These are phyloP conservation scores for Dactylellina sp. DNA, from an alignment of 2,329 filamentous ascomycete species.

Conservation along the genomic window DNA sequence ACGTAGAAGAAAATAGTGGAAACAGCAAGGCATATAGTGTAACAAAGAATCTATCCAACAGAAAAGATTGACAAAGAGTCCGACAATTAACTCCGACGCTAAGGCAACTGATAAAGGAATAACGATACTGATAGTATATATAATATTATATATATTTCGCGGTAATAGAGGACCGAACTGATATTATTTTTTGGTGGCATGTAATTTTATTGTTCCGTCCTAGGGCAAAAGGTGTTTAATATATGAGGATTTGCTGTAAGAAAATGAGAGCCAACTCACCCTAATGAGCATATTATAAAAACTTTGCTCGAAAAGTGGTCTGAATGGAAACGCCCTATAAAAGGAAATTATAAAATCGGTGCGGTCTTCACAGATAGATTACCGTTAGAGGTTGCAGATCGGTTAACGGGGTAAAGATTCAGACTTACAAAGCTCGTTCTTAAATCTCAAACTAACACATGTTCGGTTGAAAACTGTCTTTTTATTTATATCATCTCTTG, in stretches of 20 bases:
- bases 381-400: constrained; percentile 4
- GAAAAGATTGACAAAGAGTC: neutral
- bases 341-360: constrained; percentile 30
- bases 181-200: neutral
- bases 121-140: neutral
- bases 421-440: constrained; percentile 27
- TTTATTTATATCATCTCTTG: constrained; percentile 33
- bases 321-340: constrained; percentile 35
- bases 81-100: constrained; percentile 3
- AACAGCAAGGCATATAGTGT: neutral
- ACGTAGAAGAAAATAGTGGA: neutral
- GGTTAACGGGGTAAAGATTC: neutral
- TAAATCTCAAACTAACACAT: constrained; percentile 38
- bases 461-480: constrained; percentile 45
- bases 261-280: constrained; percentile 8
- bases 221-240: neutral
- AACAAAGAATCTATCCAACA: neutral
- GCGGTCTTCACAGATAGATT: constrained; percentile 9
- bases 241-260: neutral
- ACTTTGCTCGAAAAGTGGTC: constrained; percentile 21
- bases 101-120: neutral
- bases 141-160: no score
- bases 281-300: constrained; percentile 31
- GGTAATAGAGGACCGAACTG: neutral
- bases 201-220: neutral